Conservation (phyloP, 495 filamentous ascomycete species). For the Penicillium diatomitis region DNA sequence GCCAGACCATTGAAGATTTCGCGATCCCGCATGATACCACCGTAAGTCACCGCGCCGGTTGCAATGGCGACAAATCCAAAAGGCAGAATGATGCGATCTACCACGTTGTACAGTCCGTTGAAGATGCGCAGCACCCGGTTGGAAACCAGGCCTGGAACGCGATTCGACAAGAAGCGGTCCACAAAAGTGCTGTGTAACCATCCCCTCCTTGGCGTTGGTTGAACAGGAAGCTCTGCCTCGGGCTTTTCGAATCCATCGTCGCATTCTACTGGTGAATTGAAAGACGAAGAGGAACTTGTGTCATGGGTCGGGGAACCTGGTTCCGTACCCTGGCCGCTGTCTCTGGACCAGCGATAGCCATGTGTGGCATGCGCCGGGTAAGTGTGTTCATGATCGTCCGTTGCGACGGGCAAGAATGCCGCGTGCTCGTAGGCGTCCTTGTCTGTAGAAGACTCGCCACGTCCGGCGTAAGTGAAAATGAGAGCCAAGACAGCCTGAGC, state of each 20-base stretch:
- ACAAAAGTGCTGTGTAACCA: slow-evolving; percentile 38
- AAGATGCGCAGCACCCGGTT: slow-evolving; percentile 49
- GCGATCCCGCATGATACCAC: slow-evolving; percentile 55
- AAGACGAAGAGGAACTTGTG: slow-evolving; percentile 43
- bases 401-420: slow-evolving; percentile 60
- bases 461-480: slow-evolving; percentile 43
- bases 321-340: slow-evolving; percentile 86
- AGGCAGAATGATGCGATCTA: slow-evolving; percentile 54
- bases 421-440: slow-evolving; percentile 29
- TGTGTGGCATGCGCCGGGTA: slow-evolving; percentile 33
- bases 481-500: slow-evolving; percentile 63
- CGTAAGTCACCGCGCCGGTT: slow-evolving; percentile 58
- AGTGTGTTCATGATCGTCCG: slow-evolving; percentile 51
- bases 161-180: slow-evolving; percentile 37
- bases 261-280: slow-evolving; percentile 44
- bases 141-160: slow-evolving; percentile 50
- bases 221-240: slow-evolving; percentile 37
- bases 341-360: slow-evolving; percentile 62
- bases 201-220: slow-evolving; percentile 23
- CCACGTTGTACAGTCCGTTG: slow-evolving; percentile 47
- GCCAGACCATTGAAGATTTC: slow-evolving; percentile 78
- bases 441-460: slow-evolving; percentile 20
- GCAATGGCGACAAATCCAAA: slow-evolving; percentile 56
- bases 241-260: slow-evolving; percentile 40
- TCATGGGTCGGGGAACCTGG: slow-evolving; percentile 59